phyloP scores from a whole-genome alignment of 2,329 filamentous ascomycete genomes.

The Trichoderma arundinaceum region DNA sequence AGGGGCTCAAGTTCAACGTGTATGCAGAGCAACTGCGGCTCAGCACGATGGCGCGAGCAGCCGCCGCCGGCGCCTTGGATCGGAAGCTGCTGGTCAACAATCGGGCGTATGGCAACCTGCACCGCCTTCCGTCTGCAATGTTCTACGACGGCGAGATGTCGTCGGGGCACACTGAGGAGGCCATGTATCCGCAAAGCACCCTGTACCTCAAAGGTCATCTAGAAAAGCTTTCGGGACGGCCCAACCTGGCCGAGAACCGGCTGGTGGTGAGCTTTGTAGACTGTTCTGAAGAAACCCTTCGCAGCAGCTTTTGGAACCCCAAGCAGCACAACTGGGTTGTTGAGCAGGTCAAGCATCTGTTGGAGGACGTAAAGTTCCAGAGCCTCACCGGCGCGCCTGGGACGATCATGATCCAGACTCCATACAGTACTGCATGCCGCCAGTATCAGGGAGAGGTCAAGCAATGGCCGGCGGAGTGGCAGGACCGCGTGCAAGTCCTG shows the following conservation, averaged over 20 bases:
- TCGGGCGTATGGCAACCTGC: conserved; percentile 46
- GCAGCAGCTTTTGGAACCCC: conserved; percentile 50
- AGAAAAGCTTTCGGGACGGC: conserved; percentile 36
- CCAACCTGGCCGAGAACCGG: conserved; percentile 43
- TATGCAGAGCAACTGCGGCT: conserved; percentile 43
- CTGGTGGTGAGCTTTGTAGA: conserved; percentile 43
- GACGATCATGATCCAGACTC: conserved; percentile 52
- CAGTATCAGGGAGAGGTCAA: conserved; percentile 45
- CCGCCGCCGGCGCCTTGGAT: conserved; percentile 41
- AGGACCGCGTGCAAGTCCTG: conserved; percentile 46
- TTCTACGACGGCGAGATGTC: conserved; percentile 51
- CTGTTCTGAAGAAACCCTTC: conserved; percentile 39
- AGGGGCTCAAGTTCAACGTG: conserved; percentile 41
- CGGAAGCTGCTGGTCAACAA: conserved; percentile 47
- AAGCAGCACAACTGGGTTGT: conserved; percentile 48
- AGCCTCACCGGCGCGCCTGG: conserved; percentile 43
- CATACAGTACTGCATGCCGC: conserved; percentile 48
- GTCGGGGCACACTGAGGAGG: conserved; percentile 38
- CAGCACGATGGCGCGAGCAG: conserved; percentile 50
- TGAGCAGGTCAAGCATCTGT: conserved; percentile 40
- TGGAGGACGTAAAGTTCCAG: conserved; percentile 43
- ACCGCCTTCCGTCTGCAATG: conserved; percentile 49
- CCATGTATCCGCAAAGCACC: conserved; percentile 40
- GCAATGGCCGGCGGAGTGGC: conserved; percentile 39
- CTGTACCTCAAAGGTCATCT: conserved; percentile 42